Base-by-base conservation (phyloP, 78 protist species). In the Neovahlkampfia damariscottae region DNA sequence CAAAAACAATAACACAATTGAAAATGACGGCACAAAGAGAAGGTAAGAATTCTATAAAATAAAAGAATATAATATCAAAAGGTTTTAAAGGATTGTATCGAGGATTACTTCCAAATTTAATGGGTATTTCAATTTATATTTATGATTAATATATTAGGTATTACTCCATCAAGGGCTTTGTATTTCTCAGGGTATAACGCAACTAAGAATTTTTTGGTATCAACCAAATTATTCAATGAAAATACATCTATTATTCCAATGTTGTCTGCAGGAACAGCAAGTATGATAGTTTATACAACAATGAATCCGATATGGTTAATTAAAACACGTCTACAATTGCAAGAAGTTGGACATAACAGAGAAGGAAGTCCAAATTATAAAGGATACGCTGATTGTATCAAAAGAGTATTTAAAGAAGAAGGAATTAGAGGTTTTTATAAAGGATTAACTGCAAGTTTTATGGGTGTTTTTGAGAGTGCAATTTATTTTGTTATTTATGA, bases 401-500 rank as follows among this genome's bases (percentile, higher is more conserved):
- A 50, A 19, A 50, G 62, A 5, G 19, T 86, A 0, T 10, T 78
- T 35, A 41, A 50, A 36, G 80, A 86, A 4, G 89, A 86, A 28
- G 89, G 89, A 8, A 59, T 83, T 19, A 30, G 41, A 7, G 85
- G 86, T 8, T 82, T 86, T 72, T 86, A 76, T 19, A 81, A 74
- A 59, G 89, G 89, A 1, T 39, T 86, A 3, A 78, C 80, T 32
- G 79, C 62, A 40, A 31, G 30, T 6, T 4, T 7, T 30, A 31
- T 50, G 69, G 79, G 79, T 4, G 30, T 86, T 0, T 78, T 84
- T 10, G 89, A 86, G 30, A 74, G 84, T 19, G 89, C 79, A 0
- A 82, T 86, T 34, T 84, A 86, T 72, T 86, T 86, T 38, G 82
- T 82, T 29, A 10, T 82, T 0, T 82, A 86, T 31, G 89, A 86